A percentile compares a stretch with the other conserved stretches of the same genome.
These are phyloP conservation scores for Microthyrium microscopicum DNA, from an alignment of 2,329 filamentous ascomycete species.

Conservation along the genomic window DNA sequence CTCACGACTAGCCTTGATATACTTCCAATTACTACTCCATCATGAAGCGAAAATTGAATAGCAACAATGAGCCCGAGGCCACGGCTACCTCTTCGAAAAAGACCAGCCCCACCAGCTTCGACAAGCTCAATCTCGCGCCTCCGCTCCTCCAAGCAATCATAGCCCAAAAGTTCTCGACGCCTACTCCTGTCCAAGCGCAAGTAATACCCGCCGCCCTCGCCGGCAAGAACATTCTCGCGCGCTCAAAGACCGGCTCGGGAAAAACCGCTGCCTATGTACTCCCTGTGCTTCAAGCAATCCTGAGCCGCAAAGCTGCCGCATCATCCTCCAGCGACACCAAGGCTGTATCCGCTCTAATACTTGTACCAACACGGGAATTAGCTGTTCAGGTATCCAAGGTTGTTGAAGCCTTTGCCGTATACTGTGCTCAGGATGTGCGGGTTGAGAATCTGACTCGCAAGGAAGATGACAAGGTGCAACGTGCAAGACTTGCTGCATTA, in stretches of 20 bases:
- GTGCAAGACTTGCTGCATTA: slow-evolving; percentile 65
- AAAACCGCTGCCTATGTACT: slow-evolving; percentile 95
- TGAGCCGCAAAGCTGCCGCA: slow-evolving; percentile 64
- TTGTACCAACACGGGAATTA: slow-evolving; percentile 88
- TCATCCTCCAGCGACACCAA: slow-evolving; percentile 38
- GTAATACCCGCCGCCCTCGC: slow-evolving; percentile 78
- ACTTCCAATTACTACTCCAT: slow-evolving; percentile 2
- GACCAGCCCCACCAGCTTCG: slow-evolving; percentile 39
- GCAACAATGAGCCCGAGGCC: slow-evolving; percentile 28
- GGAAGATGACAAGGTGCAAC: slow-evolving; percentile 74
- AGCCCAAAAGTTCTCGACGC: slow-evolving; percentile 66
- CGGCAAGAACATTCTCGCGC: slow-evolving; percentile 78
- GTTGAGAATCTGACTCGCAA: slow-evolving; percentile 81
- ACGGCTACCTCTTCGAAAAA: slow-evolving; percentile 10
- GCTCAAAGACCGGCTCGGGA: slow-evolving; percentile 86
- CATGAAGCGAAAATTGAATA: slow-evolving; percentile 34
- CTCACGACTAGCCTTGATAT: too few relatives aligned
- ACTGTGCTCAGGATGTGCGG: slow-evolving; percentile 70
- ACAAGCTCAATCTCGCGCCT: slow-evolving; percentile 63
- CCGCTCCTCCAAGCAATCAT: slow-evolving; percentile 74
- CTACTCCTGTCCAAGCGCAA: slow-evolving; percentile 75
- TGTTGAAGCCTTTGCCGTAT: slow-evolving; percentile 59
- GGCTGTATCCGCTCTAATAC: slow-evolving; percentile 60
- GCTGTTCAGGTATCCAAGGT: slow-evolving; percentile 77
- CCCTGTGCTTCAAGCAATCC: slow-evolving; percentile 68